Evolutionary conservation across 2,329 filamentous ascomycete genomes (phyloP), one percentile per base, ranked within the genome.

Genomic region (Scopulariopsis brevicaulis): DNA sequence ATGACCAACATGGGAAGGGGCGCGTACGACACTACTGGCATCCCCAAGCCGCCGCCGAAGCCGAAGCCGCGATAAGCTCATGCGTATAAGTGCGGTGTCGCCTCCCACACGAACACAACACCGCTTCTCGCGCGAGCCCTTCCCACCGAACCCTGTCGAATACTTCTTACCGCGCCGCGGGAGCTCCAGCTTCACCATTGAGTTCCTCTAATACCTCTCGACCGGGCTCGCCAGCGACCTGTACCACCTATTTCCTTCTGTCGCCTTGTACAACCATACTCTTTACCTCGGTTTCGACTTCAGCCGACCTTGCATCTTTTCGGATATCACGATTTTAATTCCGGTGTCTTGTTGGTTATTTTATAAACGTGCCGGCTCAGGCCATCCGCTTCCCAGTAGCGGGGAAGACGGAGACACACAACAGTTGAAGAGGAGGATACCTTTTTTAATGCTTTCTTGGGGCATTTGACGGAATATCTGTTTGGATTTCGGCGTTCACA

Each of bases 11-110:
- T 78, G 74, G 77, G 74, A 61, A 72, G 77, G 59, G 77, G 77
- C 59, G 77, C 75, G 62, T 80, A 80, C 64, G 77, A 80, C 63
- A 77, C 75, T 62, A 79, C 76, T 25, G 75, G 75, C 53, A 69
- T 78, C 25, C 69, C 71, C 59, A 78, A 79, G 69, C 77, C 76
- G 58, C 71, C 72, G 32, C 73, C 72, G 57, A 70, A 69, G 55
- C 73, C 73, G 56, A 71, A 72, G 66, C 71, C 71, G 58, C 68
- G 64, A 64, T 74, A 69, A 71, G 61, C 55, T 18, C 4, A 32
- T 11, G 46, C 46, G 22, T 50, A 50, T 24, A 24, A 50, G 20
- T 50, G n/a, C 46, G 20, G 22, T 11, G 3, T 11, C 46, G 12
- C 12, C 20, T 24, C 3, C 22, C 20, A 48, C 20, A 48, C 8